Evolutionary conservation across 306 rosid species (phyloP), one percentile per base, ranked within the genome.

Genomic region (Vicia villosa): DNA sequence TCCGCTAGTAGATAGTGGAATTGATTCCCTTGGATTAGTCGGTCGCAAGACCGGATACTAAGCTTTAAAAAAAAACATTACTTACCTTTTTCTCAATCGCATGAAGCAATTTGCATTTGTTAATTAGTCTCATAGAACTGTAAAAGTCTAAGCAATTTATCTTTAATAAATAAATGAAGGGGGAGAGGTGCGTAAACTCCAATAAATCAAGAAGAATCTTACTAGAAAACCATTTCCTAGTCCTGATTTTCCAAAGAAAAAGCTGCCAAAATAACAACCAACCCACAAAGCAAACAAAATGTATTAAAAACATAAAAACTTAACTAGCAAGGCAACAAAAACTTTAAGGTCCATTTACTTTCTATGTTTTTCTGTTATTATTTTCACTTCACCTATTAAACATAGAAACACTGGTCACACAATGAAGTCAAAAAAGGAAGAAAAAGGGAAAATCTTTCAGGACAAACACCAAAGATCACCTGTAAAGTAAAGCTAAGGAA

Each of bases 191-290:
- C 46, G 19, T 65, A 16, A 28, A 57, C 56, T 46, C 57, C 64
- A 47, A 74, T 36, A 56, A 26, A 57, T 45, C 49, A 11, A 30
- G 51, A 24, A 45, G 10, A 64, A 56, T 57, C 50, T 22, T 12
- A 34, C 38, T 54, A 37, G 17, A 65, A 78, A 72, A 72, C 69
- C 74, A 78, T 55, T 57, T 8, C 70, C 28, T 54, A 46, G 38
- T 71, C 69, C 49, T 64, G n/a, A 19, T 26, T 56, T 8, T 34
- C 50, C 60, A 61, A 42, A 42, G 30, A 36, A 72, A 71, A 71
- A 65, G 59, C 34, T 37, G 28, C 62, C 10, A 63, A 63, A 54
- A n/a, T 41, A 30, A 70, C 15, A 65, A 9, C 5, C 20, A 24
- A 19, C 34, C 38, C 54, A 11, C 6, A 70, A 70, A 70, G 50